Percentiles rank a stretch among this genome's conserved stretches.
These are phyloP conservation scores for Aspergillus sp. DNA, from an alignment of 2,329 filamentous ascomycete genomes.

Conservation along the genomic window DNA sequence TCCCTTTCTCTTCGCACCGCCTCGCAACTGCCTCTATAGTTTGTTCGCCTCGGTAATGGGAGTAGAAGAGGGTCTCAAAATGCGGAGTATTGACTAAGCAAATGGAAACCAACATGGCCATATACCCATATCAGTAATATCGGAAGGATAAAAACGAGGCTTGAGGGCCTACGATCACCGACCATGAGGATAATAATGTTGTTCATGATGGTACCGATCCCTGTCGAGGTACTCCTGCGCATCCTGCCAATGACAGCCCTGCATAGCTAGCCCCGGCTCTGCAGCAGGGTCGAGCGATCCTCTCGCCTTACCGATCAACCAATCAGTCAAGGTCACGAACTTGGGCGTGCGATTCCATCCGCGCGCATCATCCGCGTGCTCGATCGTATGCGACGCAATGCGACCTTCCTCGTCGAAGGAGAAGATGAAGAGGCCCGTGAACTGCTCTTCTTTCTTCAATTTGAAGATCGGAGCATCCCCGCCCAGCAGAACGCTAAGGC, in stretches of 20 bases:
- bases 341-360: constrained; percentile 82
- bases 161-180: too few species aligned
- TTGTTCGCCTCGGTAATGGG: too few species aligned
- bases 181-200: neutral
- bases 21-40: too few species aligned
- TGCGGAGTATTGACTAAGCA: too few species aligned
- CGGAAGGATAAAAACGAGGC: too few species aligned
- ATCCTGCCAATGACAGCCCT: constrained; percentile 23
- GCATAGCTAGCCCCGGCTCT: constrained; percentile 32
- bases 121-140: too few species aligned
- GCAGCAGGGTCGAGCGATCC: constrained; percentile 41
- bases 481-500: constrained; percentile 52
- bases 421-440: constrained; percentile 91
- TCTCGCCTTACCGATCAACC: constrained; percentile 80
- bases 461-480: constrained; percentile 54
- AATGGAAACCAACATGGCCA: too few species aligned
- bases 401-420: constrained; percentile 88
- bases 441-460: constrained; percentile 68
- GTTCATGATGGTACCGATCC: neutral
- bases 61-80: too few species aligned
- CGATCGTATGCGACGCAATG: constrained; percentile 86
- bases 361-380: constrained; percentile 81
- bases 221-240: neutral
- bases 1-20: too few species aligned
- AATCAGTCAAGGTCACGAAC: constrained; percentile 90